Conservation (phyloP, 2,329 filamentous ascomycete genomes). For the Exophiala alcalophila region DNA sequence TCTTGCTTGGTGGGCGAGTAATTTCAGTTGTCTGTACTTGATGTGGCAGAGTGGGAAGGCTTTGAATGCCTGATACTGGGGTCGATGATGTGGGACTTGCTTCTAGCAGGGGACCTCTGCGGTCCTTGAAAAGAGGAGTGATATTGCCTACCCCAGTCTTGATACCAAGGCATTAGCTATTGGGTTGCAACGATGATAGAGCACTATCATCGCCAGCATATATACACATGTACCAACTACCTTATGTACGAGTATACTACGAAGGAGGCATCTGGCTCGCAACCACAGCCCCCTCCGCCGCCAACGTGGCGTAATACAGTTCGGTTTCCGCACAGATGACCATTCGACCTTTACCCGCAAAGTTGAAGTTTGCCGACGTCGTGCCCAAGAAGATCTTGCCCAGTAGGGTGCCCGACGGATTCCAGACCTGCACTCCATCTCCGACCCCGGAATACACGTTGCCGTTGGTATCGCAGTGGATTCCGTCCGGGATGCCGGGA, state of each 20-base stretch:
- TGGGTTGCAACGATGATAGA: too few species aligned
- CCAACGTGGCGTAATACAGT: conserved; percentile 24
- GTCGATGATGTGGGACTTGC: too few species aligned
- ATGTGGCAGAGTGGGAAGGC: conserved; percentile 38
- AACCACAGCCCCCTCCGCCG: conserved; percentile 20
- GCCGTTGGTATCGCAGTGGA: conserved; percentile 53
- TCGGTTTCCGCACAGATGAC: conserved; percentile 26
- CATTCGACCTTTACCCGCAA: conserved; percentile 26
- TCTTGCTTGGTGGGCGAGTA: conserved; percentile 40
- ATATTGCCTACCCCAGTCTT: too few species aligned
- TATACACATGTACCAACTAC: too few species aligned
- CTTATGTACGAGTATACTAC: too few species aligned
- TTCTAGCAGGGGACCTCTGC: too few species aligned
- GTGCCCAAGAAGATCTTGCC: conserved; percentile 52
- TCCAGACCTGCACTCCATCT: conserved; percentile 57
- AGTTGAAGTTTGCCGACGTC: conserved; percentile 33
- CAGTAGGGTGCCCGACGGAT: conserved; percentile 49
- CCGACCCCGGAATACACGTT: conserved; percentile 57
- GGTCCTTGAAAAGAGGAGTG: too few species aligned
- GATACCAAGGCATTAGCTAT: too few species aligned
- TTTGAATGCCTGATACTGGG: too few species aligned
- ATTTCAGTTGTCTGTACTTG: conserved; percentile 39
- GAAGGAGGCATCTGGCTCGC: conserved; percentile 21
- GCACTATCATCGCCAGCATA: too few species aligned
- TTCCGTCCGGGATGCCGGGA: conserved; percentile 46